These are phyloP conservation scores for Leptomonas seymouri DNA, from an alignment of 208 protist species.

Conservation along the genomic window DNA sequence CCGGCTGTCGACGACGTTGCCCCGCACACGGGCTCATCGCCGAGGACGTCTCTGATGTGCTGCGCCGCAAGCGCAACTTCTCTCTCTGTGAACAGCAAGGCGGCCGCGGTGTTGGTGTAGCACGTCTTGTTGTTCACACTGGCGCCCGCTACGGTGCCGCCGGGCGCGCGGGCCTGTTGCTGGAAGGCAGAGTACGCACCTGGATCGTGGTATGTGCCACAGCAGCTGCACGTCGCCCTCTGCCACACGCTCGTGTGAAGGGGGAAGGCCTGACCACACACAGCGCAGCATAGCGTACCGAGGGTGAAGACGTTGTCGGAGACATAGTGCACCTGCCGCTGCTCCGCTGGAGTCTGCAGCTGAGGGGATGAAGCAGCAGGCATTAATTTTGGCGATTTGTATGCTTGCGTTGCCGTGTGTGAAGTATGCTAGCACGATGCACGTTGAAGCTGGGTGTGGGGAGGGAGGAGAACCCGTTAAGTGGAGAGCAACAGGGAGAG, in stretches of 20 bases:
- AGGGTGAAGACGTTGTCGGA: slow-evolving; percentile 53
- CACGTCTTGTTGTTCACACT: slow-evolving; percentile 16
- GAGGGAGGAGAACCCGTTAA: no score
- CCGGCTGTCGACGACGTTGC: slow-evolving; percentile 3
- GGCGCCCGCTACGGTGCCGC: not conserved
- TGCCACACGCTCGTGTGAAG: slow-evolving; percentile 34
- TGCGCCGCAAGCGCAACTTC: slow-evolving; percentile 40
- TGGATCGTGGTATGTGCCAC: slow-evolving; percentile 41
- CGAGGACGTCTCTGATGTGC: slow-evolving; percentile 29
- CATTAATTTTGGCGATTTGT: not conserved
- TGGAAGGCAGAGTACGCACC: slow-evolving; percentile 31
- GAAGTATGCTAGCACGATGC: no score
- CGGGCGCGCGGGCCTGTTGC: slow-evolving; percentile 1
- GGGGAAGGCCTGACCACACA: slow-evolving; percentile 69
- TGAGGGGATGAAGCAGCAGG: not conserved
- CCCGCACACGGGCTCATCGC: slow-evolving; percentile 10
- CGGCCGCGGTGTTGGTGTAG: slow-evolving; percentile 34
- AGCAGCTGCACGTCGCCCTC: slow-evolving; percentile 35
- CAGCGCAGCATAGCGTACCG: slow-evolving; percentile 65
- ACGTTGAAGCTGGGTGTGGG: no score
- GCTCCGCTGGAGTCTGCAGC: slow-evolving; percentile 28
- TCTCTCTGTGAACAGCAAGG: slow-evolving; percentile 52
- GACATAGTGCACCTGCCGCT: slow-evolving; percentile 48
- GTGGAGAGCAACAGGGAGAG: no score
- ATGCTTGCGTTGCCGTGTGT: not conserved